Base-by-base conservation (phyloP, 768 basidiomycete genomes). In the Termitomyces sp. region DNA sequence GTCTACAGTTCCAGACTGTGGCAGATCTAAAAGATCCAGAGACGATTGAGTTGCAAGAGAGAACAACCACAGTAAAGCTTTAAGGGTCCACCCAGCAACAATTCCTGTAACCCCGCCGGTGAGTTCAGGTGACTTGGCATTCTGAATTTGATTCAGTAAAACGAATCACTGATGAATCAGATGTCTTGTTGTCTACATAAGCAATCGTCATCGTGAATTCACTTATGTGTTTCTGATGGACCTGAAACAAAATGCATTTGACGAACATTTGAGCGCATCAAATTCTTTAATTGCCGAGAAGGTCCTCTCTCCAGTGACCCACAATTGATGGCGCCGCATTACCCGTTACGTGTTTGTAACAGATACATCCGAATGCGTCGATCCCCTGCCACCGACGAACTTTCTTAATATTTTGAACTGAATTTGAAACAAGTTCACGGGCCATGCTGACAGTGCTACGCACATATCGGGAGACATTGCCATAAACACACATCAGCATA, bases 1-100 rank as follows among this genome's bases (percentile, higher is more conserved):
- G 48, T 53, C 56, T 66, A 68, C 71, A 74, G 70, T 72, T 63
- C 69, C 71, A 68, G 68, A 71, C 71, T 72, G 70, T 61, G 52
- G 56, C 25, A 54, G 54, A 49, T 42, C 55, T 54, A 31, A 46
- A 46, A 17, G 47, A 50, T 63, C 60, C 63, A 40, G 42, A 51
- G 46, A 36, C 48, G 25, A 25, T 45, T n/a, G 48, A 57, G 51
- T 52, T 53, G 43, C 40, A 20, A 55, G 59, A 40, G 38, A 60
- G 49, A 52, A 10, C 37, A 36, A 48, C 46, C 54, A 25, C 7
- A 40, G 40, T 40, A 14, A 40, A 15, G 14, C 6, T 40, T 40
- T 40, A 15, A 40, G 15, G 14, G 40, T 40, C 14, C 14, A 40
- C 40, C 49, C 46, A 56, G 34, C 43, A 59, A 56, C 53, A 42